Evolutionary conservation across 2,329 filamentous ascomycete species (phyloP).

Genomic region (Penicillium brevicompactum): DNA sequence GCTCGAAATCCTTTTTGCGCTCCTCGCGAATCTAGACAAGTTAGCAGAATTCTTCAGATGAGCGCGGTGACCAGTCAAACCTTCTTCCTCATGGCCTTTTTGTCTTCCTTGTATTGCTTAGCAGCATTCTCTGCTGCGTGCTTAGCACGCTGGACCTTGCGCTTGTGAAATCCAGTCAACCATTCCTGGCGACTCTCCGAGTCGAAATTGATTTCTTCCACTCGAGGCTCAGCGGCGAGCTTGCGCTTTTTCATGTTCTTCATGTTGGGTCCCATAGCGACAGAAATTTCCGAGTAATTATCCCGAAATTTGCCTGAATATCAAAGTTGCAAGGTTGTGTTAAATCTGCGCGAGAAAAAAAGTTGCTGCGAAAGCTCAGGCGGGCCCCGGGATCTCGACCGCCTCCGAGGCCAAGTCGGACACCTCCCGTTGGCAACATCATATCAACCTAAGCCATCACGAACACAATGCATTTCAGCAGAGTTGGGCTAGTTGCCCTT

Average conservation of each 20-base stretch:
- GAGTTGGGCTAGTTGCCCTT: conserved; percentile 51
- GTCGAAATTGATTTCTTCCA: conserved; percentile 88
- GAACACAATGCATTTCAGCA: conserved; percentile 45
- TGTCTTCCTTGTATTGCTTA: conserved; percentile 76
- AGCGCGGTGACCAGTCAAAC: conserved; percentile 51
- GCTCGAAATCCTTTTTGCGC: conserved; percentile 76
- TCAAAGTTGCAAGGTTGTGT: not conserved
- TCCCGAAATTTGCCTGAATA: not conserved
- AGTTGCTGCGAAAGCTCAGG: conserved; percentile 30
- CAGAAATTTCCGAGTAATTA: not conserved
- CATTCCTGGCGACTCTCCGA: conserved; percentile 77
- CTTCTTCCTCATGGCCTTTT: conserved; percentile 71
- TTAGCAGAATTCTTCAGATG: conserved; percentile 5
- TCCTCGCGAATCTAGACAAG: conserved; percentile 73
- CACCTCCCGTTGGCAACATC: conserved; percentile 33
- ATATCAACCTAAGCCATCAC: conserved; percentile 22
- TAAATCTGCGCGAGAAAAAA: conserved; percentile 16
- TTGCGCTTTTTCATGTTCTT: conserved; percentile 75
- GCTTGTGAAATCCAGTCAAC: conserved; percentile 94
- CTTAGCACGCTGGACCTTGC: conserved; percentile 83
- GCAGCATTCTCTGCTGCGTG: conserved; percentile 79
- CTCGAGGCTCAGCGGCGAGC: conserved; percentile 42
- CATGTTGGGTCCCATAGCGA: conserved; percentile 56
- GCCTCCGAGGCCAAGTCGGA: conserved; percentile 36
- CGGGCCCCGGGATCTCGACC: conserved; percentile 35